Base-by-base conservation (phyloP, 371 early-diverging fungal genomes). In the Rhizopus arrhizus region DNA sequence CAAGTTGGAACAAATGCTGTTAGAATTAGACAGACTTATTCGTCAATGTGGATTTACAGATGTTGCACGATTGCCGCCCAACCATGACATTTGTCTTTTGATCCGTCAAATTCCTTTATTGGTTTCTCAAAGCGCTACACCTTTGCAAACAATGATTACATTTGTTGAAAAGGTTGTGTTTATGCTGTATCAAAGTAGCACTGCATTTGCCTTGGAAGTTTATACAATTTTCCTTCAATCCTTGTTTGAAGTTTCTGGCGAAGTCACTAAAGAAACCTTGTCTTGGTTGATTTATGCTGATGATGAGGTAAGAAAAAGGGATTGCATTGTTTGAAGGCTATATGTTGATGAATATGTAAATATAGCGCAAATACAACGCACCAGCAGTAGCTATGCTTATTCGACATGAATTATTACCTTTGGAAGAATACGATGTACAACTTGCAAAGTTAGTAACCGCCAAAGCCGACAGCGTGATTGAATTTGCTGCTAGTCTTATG, bases 241-340 rank as follows among this genome's bases (percentile, higher is more conserved):
- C 6, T 74, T 97, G 36, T 92, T 91, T 67, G 91, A 93, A 36
- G 66, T 85, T 36, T 95, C 94, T 0, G 78, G 78, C 45, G 82
- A 84, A 22, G 88, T 91, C 0, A 85, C 84, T 13, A 88, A 90
- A 69, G 97, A 98, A 72, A 88, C 96, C 36, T 80, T 82, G 5
- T 81, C 85, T 31, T 97, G 97, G 97, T 75, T 99, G 31, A 78
- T 95, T 22, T 96, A 93, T 75, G 85, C 93, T 0, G 93, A 94
- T 53, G 97, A 97, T 65, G 96, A 95, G 43, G 43, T 43, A 43
- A 43, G 11, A 43, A 43, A n/a, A 11, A 9, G 4, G 11, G 65
- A 69, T 72, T 56, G 49, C 46, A 15, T 43, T 28, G 7, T 2
- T 22, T 22, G 22, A 22, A 22, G 22, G 2, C 22, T 22, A 22